Evolutionary conservation across 805 yeast genomes (phyloP), one percentile per base, ranked within the genome.

Genomic region (Ogataea thermomethanolica): DNA sequence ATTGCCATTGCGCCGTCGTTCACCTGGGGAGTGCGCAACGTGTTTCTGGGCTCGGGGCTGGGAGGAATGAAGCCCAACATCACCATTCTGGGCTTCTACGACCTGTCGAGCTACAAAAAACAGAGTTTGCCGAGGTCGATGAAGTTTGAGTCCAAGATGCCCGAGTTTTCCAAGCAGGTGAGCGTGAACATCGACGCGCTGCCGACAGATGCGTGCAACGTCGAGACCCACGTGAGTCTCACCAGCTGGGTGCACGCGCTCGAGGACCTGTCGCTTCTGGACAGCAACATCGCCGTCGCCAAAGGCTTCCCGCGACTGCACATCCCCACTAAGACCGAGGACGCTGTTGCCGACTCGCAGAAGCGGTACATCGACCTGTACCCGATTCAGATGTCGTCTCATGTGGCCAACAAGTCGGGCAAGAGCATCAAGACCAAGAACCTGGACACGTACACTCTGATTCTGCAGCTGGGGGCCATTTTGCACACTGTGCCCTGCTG

Each of bases 51-150:
- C 0, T 84, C 95, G 3, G 99, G 99, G 0, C 68, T 93, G n/a
- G 99, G 99, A 7, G 97, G 96, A 9, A 93, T 93, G 99, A 83
- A 78, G 54, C 99, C 99, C 2, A 93, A 93, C 57, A 90, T 93
- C 37, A 87, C 96, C 0, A 95, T 93, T 0, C 45, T 93, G 24
- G 98, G 98, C 0, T 89, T 89, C 55, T 86, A 82, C 51, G 95
- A 91, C 56, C 68, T 82, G 44, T 46, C 54, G 3, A 48, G 37
- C 26, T 56, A 50, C 41, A 56, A 30, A 6, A 33, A 29, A 5
- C 35, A 44, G 7, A 45, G 46, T 24, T 24, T 58, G 8, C 57
- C 57, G 2, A 25, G 44, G 6, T 43, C 44, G 12, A 25, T 55
- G n/a, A 45, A 42, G 14, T 50, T 56, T 37, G 66, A 62, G 40